Evolutionary conservation across 495 filamentous ascomycete species (phyloP), one percentile per base, ranked within the genome.

Genomic region (Xylaria sp.): DNA sequence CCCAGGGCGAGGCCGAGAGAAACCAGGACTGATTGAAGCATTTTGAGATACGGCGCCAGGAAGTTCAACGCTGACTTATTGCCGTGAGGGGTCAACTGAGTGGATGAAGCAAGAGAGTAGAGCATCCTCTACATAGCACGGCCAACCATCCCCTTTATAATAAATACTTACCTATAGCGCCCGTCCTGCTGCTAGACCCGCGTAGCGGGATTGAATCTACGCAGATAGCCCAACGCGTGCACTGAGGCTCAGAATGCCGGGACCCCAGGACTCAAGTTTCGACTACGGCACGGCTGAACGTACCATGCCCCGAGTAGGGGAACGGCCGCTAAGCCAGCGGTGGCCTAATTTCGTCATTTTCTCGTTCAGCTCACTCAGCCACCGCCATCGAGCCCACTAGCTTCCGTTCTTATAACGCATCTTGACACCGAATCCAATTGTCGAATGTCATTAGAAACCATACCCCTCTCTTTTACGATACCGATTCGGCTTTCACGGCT

Each of bases 1-100:
- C 29, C 69, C 4, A 71, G 26, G 37, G 61, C 61, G 24, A 71
- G 26, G 52, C 24, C 37, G 21, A 71, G 69, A 14, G 69, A 48
- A 17, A 71, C 5, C 15, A 71, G 31, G 24, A 44, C 26, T 11
- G 69, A 65, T 40, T 59, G 48, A 48, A 65, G 61, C 69, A 71
- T 71, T n/a, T 35, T 55, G 35, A 52, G 37, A 44, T 61, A 24
- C 17, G 19, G 35, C 19, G 41, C 21, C 24, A 5, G 64, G 21
- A 67, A 26, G 8, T 53, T 53, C 21, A 21, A 5, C 1, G 15
- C 41, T n/a, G 14, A 35, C 29, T 53, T 5, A 37, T 58, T 40
- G 26, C 15, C 43, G 9, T 33, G 9, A 0, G 67, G 19, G 33
- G 5, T n/a, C 24, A 35, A 68, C 5, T 64, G 33, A 37, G 37